These are phyloP conservation scores for Herpetomonas muscarum DNA, from an alignment of 208 protist species.

Conservation along the genomic window DNA sequence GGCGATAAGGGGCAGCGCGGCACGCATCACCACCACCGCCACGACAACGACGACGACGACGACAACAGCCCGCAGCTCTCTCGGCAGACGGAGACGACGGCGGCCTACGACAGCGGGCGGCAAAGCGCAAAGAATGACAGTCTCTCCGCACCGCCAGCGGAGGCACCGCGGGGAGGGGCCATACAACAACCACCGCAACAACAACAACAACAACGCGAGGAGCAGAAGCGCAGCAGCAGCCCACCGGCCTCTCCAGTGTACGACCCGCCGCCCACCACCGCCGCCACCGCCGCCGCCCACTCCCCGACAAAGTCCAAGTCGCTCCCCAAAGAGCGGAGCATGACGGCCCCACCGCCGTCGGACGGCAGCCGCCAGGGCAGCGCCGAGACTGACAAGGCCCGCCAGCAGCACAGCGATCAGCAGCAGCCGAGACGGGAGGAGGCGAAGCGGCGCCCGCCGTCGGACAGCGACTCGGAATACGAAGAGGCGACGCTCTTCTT, in stretches of 20 bases:
- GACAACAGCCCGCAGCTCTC: neutral
- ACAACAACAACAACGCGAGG: neutral
- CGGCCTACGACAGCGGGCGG: neutral
- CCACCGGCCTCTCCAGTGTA: neutral
- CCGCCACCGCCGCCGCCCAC: neutral
- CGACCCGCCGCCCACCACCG: neutral
- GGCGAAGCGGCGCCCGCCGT: no score
- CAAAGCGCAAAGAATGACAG: neutral
- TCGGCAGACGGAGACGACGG: neutral
- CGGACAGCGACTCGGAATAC: neutral
- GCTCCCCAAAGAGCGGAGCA: constrained; percentile 1
- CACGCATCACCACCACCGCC: no score
- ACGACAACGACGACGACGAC: neutral
- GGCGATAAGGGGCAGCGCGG: no score
- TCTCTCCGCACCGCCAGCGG: neutral
- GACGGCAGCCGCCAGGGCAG: neutral
- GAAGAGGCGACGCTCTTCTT: neutral
- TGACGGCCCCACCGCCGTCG: neutral
- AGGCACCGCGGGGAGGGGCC: neutral
- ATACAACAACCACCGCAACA: neutral
- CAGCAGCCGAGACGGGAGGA: no score
- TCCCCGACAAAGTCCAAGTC: constrained; percentile 1
- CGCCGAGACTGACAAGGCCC: neutral
- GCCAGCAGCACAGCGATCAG: neutral
- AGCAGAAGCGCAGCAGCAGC: neutral